phyloP scores from a whole-genome alignment of 2,329 filamentous ascomycete genomes.

The Cryphonectria naterciae region DNA sequence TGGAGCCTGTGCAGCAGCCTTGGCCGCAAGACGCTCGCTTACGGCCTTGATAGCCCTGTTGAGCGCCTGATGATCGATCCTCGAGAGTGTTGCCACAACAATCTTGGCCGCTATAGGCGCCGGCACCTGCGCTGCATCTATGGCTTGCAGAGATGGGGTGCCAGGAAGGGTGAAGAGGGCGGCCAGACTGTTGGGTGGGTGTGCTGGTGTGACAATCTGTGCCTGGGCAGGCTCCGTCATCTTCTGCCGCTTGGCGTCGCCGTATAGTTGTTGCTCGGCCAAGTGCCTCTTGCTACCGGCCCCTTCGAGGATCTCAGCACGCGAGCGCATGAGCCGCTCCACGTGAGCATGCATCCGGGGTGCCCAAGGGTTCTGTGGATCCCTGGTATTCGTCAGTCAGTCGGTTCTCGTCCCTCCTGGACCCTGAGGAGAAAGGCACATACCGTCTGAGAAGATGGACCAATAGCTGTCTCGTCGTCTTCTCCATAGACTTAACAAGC shows the following conservation, averaged over 20 bases:
- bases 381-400: constrained; percentile 52
- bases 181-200: constrained; percentile 77
- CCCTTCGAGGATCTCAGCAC: constrained; percentile 80
- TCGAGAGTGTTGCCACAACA: constrained; percentile 75
- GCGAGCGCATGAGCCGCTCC: constrained; percentile 78
- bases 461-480: constrained; percentile 83
- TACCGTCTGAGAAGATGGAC: constrained; percentile 82
- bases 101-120: constrained; percentile 78
- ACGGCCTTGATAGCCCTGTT: constrained; percentile 70
- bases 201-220: constrained; percentile 70
- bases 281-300: constrained; percentile 75
- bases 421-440: constrained; percentile 33
- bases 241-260: constrained; percentile 84
- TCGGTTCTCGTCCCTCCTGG: constrained; percentile 32
- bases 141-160: constrained; percentile 73
- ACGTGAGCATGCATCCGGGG: constrained; percentile 85
- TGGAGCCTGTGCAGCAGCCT: constrained; percentile 50
- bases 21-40: constrained; percentile 51
- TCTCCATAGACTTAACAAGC: constrained; percentile 90
- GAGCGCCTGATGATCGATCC: constrained; percentile 70
- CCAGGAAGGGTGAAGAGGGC: constrained; percentile 86
- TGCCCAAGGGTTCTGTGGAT: constrained; percentile 76
- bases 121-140: constrained; percentile 82
- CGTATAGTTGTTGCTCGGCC: constrained; percentile 70
- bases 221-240: constrained; percentile 54